Evolutionary conservation across 73 alveolate species (phyloP), one percentile per base, ranked within the genome.

Genomic region (Paramecium sexaurelia): DNA sequence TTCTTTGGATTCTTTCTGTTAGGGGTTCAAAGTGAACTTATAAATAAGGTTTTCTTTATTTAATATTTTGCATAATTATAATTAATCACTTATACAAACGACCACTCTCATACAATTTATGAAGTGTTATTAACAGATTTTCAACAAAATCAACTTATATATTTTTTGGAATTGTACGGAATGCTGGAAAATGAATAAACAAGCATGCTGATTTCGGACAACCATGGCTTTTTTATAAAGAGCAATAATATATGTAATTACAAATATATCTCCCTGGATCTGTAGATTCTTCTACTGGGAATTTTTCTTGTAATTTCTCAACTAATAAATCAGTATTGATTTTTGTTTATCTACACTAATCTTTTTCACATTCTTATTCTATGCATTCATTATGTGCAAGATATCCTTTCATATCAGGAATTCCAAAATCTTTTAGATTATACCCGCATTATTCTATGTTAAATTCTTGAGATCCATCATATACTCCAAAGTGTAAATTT

Each of bases 241-340:
- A 78, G 22, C 90, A 78, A 43, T 41, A 78, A 78, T 78, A 78
- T 1, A 78, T 78, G 43, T n/a, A 78, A 43, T 78, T 78, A 45
- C 90, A 78, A 40, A 78, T 78, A 40, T 78, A 78, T 43, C 90
- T 37, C 2, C 90, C 90, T 24, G 90, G 90, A 78, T 78, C 90
- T 9, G 33, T 10, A 22, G 75, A 41, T 40, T 41, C 55, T 33
- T 24, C 27, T 7, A 78, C 75, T 19, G 68, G 68, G 11, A 41
- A 39, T 9, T 43, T n/a, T 41, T 78, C 17, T 24, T 1, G 5
- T 33, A 78, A 33, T 8, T 17, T 22, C 27, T 78, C 5, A 7
- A 40, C 68, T 45, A 78, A 24, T 13, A 26, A 20, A 9, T 19
- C 26, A 9, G 90, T 78, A 78, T 78, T 43, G 2, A 78, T 7